Percentiles rank a stretch among this genome's conserved stretches.
Conservation (phyloP, 345 rosid species). For the Acer negundo region DNA sequence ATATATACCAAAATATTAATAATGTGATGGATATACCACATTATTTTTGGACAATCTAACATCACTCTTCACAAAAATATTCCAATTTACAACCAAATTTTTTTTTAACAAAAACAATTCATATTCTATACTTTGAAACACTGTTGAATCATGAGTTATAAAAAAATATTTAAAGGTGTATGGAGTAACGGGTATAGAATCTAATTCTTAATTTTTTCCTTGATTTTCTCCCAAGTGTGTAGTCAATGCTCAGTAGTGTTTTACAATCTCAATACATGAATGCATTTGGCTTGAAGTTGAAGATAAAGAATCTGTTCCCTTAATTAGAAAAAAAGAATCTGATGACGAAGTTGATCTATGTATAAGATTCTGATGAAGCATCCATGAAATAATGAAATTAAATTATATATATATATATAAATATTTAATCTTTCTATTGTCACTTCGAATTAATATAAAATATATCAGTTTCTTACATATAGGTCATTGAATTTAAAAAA, state of each 20-base stretch:
- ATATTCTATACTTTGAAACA: neutral
- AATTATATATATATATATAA: no score
- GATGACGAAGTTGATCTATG: neutral
- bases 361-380: slow-evolving; percentile 6
- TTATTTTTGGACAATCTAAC: no score
- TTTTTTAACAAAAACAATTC: no score
- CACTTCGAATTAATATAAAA: no score
- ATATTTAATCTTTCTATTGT: no score
- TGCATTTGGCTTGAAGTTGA: slow-evolving; percentile 10
- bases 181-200: neutral
- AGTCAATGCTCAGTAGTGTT: neutral
- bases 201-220: neutral
- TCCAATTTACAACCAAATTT: no score
- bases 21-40: no score
- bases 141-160: neutral
- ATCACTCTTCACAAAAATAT: no score
- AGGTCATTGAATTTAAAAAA: no score
- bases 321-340: neutral
- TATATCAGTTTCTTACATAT: no score
- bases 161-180: neutral
- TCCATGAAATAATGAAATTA: no score
- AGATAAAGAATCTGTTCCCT: slow-evolving; percentile 21
- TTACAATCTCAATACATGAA: neutral
- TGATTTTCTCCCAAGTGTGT: neutral
- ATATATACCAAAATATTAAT: no score